Evolutionary conservation across 176 grass and related monocot genomes (phyloP).

Genomic region (Oryza longistaminata): DNA sequence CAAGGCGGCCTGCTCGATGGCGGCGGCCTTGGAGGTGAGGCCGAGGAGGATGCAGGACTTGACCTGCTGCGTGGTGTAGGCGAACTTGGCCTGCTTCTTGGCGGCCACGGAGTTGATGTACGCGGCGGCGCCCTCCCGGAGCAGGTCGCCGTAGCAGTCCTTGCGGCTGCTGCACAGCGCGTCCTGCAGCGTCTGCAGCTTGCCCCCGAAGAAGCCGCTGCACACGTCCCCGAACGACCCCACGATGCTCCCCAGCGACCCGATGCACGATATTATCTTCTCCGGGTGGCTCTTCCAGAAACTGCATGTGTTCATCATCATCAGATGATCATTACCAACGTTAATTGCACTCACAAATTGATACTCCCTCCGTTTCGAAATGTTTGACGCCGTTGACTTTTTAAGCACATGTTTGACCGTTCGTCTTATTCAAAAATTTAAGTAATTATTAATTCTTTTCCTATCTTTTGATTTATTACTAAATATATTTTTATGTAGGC

Average conservation of each 20-base stretch:
- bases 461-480: too few relatives aligned
- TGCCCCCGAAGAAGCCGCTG: conserved; percentile 51
- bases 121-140: conserved; percentile 78
- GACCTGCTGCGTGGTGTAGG: conserved; percentile 64
- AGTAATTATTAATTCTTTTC: too few relatives aligned
- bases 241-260: conserved; percentile 60
- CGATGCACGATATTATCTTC: conserved; percentile 61
- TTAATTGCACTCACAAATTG: not conserved
- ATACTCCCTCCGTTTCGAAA: not conserved
- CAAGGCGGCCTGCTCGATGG: conserved; percentile 62
- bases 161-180: conserved; percentile 66
- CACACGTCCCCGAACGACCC: conserved; percentile 59
- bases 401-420: too few relatives aligned
- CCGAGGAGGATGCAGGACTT: conserved; percentile 49
- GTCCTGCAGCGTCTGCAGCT: conserved; percentile 62
- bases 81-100: conserved; percentile 32
- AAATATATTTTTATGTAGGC: too few relatives aligned
- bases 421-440: too few relatives aligned
- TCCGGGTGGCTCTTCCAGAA: conserved; percentile 81
- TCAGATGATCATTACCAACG: too few relatives aligned
- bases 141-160: conserved; percentile 76
- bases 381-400: too few relatives aligned
- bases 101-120: conserved; percentile 80
- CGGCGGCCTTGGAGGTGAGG: conserved; percentile 58
- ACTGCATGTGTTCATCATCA: conserved; percentile 1